These are phyloP conservation scores for Grosmannia clavigera DNA, from an alignment of 2,329 filamentous ascomycete species.

Conservation along the genomic window DNA sequence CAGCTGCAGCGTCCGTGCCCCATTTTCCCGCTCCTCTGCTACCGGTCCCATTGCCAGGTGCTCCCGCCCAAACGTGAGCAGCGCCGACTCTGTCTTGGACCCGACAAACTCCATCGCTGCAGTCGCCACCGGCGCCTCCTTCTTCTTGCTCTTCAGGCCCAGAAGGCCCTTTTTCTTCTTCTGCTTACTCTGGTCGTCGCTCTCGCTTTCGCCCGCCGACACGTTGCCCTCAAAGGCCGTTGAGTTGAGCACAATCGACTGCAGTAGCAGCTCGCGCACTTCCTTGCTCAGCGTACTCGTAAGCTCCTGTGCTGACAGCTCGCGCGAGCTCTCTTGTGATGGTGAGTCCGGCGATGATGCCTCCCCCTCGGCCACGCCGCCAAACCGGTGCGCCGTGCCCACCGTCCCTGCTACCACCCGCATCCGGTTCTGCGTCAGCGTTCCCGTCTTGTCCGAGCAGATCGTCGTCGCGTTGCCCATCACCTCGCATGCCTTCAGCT, in stretches of 20 bases:
- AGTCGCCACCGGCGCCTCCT: not conserved
- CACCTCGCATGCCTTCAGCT: conserved; percentile 66
- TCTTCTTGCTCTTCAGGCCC: not conserved
- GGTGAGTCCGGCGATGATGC: not conserved
- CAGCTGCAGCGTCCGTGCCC: conserved; percentile 44
- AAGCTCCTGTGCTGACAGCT: conserved; percentile 34
- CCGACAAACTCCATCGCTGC: conserved; percentile 49
- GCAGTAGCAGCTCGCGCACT: conserved; percentile 40
- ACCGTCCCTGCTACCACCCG: conserved; percentile 50
- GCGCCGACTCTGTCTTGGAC: conserved; percentile 65
- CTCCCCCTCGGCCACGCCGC: conserved; percentile 18
- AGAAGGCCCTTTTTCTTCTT: not conserved
- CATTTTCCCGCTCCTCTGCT: conserved; percentile 43
- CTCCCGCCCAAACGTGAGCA: conserved; percentile 56
- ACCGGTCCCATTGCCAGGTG: conserved; percentile 56
- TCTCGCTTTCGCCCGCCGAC: not conserved
- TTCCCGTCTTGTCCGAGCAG: conserved; percentile 57
- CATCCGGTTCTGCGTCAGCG: conserved; percentile 58
- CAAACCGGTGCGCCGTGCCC: conserved; percentile 43
- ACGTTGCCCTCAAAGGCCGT: conserved; percentile 66
- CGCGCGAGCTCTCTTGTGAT: conserved; percentile 14
- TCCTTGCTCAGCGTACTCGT: conserved; percentile 30
- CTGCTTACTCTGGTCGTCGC: too few species aligned
- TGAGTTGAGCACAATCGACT: conserved; percentile 54
- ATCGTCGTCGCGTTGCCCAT: conserved; percentile 58